Base-by-base conservation (phyloP, 768 basidiomycete genomes). In the Leccinum olivaceopallidum region DNA sequence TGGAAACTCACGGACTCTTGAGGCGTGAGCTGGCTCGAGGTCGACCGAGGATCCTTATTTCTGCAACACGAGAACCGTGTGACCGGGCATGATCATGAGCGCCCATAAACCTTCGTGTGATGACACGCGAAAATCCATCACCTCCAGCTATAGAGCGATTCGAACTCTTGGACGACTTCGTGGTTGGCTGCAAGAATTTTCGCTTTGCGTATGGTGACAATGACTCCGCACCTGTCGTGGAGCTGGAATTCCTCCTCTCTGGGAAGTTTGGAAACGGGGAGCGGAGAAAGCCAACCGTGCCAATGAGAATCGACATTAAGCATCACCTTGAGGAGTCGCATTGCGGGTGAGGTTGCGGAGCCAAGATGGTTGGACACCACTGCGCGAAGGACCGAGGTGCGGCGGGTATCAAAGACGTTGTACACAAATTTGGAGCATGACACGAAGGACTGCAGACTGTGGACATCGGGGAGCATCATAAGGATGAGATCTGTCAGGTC, bases 1-100 rank as follows among this genome's bases (percentile, higher is more conserved):
- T 44, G 42, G 42, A 44, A 44, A 44, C n/a, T 44, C 42, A 10
- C 42, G 42, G 42, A 44, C 10, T 44, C 42, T 44, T 44, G 42
- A 44, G 42, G 42, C 42, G 42, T 44, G 42, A 44, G 42, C 16
- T 9, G 42, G n/a, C 42, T 44, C n/a, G 42, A 44, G 9, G 18
- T 44, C n/a, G 42, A 44, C n/a, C 42, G 61, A 9, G 75, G 74
- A 59, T 79, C 75, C 61, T 79, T 78, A 60, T 75, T 56, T 56
- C 80, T 80, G 51, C 30, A 47, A 51, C 14, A 10, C n/a, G 39
- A n/a, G 9, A 14, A 3, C 53, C n/a, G 16, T 13, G n/a, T 32
- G 32, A 32, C 32, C n/a, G n/a, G 9, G 9, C 42, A n/a, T 44
- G n/a, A 20, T 44, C 42, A 53, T 67, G 59, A 64, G 65, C 37